Base-by-base conservation (phyloP, 352 stramenopile species). In the Pythium sukuiense region DNA sequence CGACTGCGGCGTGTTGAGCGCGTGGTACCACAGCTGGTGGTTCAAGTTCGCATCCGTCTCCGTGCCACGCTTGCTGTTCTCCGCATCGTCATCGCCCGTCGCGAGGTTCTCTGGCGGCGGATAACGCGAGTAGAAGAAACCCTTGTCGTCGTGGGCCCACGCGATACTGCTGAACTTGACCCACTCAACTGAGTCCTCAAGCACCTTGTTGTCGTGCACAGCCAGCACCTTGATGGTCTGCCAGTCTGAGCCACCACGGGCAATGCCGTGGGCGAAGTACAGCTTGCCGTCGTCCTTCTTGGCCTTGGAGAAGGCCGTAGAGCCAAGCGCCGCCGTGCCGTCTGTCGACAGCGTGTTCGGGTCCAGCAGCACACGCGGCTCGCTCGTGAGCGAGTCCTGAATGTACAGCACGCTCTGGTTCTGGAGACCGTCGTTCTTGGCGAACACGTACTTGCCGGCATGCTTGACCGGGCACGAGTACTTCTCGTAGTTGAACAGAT, bases 401-500 rank as follows among this genome's bases (percentile, higher is more conserved):
- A 94, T 92, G 76, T 96, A 97, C 57, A 95, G 61, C 43, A 96
- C 88, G 65, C 71, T 81, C 74, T 96, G 88, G 75, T 95, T 94
- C 74, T 95, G 85, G 41, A 97, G 78, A 7, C 89, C 89, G 56
- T 92, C 78, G 75, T 97, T 96, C 72, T 96, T 92, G 54, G 81
- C 82, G 62, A 90, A 96, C 2, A 90, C 76, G 73, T 95, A 96
- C 69, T 90, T 89, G 62, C 77, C 71, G 13, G 83, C 87, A 67
- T 90, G 67, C 67, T 94, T 90, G 50, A 76, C 70, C 8, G 88
- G 87, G 16, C 77, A 85, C 54, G 85, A 89, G 71, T 78, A 95
- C 67, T 96, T 95, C 68, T 96, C 88, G 61, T 96, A 96, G 73
- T 95, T 90, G 72, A 93, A 97, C 0, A 96, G 75, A 54, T 95